Conservation (phyloP, 2,329 filamentous ascomycete species). For the Epichloe aotearoae region DNA sequence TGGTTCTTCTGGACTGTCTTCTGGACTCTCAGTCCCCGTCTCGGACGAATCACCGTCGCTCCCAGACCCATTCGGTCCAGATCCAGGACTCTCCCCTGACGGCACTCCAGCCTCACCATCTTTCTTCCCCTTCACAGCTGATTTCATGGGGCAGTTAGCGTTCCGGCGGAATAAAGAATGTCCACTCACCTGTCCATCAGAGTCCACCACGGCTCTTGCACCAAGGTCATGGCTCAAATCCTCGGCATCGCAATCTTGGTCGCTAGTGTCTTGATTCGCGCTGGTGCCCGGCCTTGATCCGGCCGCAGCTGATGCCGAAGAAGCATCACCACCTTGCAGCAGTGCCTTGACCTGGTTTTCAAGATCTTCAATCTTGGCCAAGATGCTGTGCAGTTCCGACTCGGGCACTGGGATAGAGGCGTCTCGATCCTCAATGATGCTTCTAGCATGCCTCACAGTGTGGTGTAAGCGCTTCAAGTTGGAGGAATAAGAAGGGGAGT, state of each 20-base stretch:
- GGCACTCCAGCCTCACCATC: not conserved
- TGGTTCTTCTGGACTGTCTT: too few species aligned
- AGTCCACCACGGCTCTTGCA: constrained; percentile 5
- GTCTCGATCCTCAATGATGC: constrained; percentile 15
- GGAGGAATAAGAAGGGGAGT: constrained; percentile 6
- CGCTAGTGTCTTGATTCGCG: not conserved
- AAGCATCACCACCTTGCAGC: constrained; percentile 7
- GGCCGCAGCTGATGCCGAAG: not conserved
- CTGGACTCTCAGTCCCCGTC: too few species aligned
- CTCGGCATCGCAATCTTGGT: constrained; percentile 7
- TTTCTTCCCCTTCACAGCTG: constrained; percentile 5
- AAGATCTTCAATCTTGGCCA: constrained; percentile 16
- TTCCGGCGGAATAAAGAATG: constrained; percentile 11
- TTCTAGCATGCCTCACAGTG: constrained; percentile 9
- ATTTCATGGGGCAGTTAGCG: constrained; percentile 14
- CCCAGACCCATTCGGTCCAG: not conserved
- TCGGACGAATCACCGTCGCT: not conserved
- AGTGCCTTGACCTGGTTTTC: constrained; percentile 16
- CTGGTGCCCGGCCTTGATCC: not conserved
- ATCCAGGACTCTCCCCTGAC: not conserved
- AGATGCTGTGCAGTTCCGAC: constrained; percentile 13
- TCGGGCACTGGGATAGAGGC: constrained; percentile 14
- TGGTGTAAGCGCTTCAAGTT: constrained; percentile 7
- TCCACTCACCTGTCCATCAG: constrained; percentile 12
- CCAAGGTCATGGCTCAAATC: constrained; percentile 8